Conservation (phyloP, 805 yeast genomes). For the Wickerhamomyces alni region DNA sequence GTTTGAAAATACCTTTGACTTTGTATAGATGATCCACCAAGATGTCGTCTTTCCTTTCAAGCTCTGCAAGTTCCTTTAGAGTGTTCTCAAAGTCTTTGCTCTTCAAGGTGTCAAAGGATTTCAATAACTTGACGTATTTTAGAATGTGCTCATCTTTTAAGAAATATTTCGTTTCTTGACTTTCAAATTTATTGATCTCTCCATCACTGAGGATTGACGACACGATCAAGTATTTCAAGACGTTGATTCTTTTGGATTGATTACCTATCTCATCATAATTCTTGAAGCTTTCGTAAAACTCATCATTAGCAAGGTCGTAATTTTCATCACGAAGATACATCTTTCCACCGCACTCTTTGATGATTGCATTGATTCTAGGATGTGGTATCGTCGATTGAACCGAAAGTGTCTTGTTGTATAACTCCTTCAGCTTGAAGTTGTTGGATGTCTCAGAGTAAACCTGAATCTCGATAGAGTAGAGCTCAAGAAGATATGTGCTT, state of each 20-base stretch:
- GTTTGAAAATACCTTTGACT: constrained; percentile 15
- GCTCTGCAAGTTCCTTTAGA: constrained; percentile 5
- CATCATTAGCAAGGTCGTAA: constrained; percentile 51
- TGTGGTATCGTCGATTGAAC: constrained; percentile 66
- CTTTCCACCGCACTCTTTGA: constrained; percentile 71
- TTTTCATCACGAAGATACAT: constrained; percentile 55
- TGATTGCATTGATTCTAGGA: constrained; percentile 67
- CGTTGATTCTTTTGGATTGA: constrained; percentile 45
- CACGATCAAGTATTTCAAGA: constrained; percentile 56
- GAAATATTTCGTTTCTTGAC: constrained; percentile 24
- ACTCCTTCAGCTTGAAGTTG: constrained; percentile 34
- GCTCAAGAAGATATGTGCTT: constrained; percentile 49
- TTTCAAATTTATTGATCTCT: constrained; percentile 27
- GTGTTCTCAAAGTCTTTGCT: constrained; percentile 12
- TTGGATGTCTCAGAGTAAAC: constrained; percentile 36
- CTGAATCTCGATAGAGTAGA: constrained; percentile 61
- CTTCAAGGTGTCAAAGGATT: constrained; percentile 17
- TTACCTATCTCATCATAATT: constrained; percentile 65
- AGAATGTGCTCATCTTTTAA: constrained; percentile 18
- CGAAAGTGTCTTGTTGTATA: constrained; percentile 42
- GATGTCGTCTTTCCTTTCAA: constrained; percentile 12
- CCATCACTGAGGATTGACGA: constrained; percentile 52
- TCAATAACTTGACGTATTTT: constrained; percentile 15
- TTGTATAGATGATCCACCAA: constrained; percentile 15
- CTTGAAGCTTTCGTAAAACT: constrained; percentile 50